phyloP scores from a whole-genome alignment of 108 stramenopile species.

The Fragilaria crotonensis region DNA sequence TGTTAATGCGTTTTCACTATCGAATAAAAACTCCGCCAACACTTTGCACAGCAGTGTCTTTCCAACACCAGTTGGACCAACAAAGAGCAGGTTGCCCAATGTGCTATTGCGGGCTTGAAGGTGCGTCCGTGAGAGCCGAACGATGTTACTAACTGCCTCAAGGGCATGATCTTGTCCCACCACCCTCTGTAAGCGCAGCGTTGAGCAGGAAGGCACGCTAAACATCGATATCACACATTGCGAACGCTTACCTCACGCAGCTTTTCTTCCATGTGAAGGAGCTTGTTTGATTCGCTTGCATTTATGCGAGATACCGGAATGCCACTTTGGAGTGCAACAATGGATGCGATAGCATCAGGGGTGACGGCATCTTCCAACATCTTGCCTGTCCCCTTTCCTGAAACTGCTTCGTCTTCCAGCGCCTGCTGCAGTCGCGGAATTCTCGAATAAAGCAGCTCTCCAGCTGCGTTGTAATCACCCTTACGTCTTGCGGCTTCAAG shows the following conservation, averaged over 20 bases:
- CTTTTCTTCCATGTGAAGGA: conserved; percentile 82
- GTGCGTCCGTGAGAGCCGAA: conserved; percentile 79
- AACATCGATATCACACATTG: background rate
- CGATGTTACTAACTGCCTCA: conserved; percentile 77
- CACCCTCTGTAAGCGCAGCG: conserved; percentile 44
- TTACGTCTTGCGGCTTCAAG: conserved; percentile 53
- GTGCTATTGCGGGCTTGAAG: conserved; percentile 83
- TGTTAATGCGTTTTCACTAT: conserved; percentile 88
- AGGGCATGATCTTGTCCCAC: conserved; percentile 90
- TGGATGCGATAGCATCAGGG: conserved; percentile 74
- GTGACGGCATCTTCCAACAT: conserved; percentile 64
- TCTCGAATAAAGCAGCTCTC: conserved; percentile 58
- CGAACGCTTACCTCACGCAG: conserved; percentile 37
- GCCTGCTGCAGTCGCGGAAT: conserved; percentile 53
- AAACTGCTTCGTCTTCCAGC: conserved; percentile 16
- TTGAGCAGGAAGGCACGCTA: conserved; percentile 27
- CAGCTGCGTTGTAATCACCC: conserved; percentile 55
- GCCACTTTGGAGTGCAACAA: conserved; percentile 71
- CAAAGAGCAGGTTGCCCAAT: conserved; percentile 81
- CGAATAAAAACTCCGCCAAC: conserved; percentile 84
- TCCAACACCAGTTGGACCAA: conserved; percentile 85
- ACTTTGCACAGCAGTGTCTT: conserved; percentile 92
- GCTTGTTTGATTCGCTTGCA: conserved; percentile 75
- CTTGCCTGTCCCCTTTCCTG: conserved; percentile 20
- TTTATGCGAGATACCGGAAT: conserved; percentile 75